These are phyloP conservation scores for Penicillium verhagenii DNA, from an alignment of 495 filamentous ascomycete genomes.

Conservation along the genomic window DNA sequence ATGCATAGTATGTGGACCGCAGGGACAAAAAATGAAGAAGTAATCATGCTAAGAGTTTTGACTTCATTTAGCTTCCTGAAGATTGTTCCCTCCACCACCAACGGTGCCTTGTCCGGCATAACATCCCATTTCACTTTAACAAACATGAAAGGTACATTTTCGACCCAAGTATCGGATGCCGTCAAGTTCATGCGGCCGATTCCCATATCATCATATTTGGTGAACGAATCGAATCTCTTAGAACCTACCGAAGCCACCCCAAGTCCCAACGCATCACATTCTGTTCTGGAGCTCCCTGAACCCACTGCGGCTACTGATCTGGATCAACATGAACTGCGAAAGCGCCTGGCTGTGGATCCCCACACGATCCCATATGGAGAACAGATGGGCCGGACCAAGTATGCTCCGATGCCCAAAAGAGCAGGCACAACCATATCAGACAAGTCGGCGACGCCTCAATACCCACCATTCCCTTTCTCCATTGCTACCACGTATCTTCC, in stretches of 20 bases:
- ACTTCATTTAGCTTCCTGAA: constrained; percentile 58
- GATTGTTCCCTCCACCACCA: constrained; percentile 53
- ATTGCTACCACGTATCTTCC: constrained; percentile 59
- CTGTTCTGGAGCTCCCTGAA: constrained; percentile 13
- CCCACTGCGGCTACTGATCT: constrained; percentile 8
- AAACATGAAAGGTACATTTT: constrained; percentile 66
- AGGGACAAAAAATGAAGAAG: neutral
- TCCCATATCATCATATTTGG: constrained; percentile 31
- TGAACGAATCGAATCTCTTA: constrained; percentile 10
- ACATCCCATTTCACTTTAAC: constrained; percentile 67
- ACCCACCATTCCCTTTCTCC: constrained; percentile 59
- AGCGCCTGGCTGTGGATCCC: constrained; percentile 29
- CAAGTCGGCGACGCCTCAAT: constrained; percentile 52
- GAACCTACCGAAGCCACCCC: constrained; percentile 10
- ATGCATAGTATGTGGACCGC: constrained; percentile 59
- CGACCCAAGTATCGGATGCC: constrained; percentile 40
- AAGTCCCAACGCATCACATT: constrained; percentile 7
- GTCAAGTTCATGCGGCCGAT: constrained; percentile 38
- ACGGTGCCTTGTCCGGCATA: constrained; percentile 46
- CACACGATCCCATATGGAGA: constrained; percentile 58
- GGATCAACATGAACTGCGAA: constrained; percentile 29
- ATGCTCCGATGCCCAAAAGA: constrained; percentile 70
- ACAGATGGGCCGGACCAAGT: constrained; percentile 64
- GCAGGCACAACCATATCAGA: constrained; percentile 65
- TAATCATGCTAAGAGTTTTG: too few relatives aligned